Evolutionary conservation across 2,329 filamentous ascomycete species (phyloP).

Genomic region (Truncatella angustata): DNA sequence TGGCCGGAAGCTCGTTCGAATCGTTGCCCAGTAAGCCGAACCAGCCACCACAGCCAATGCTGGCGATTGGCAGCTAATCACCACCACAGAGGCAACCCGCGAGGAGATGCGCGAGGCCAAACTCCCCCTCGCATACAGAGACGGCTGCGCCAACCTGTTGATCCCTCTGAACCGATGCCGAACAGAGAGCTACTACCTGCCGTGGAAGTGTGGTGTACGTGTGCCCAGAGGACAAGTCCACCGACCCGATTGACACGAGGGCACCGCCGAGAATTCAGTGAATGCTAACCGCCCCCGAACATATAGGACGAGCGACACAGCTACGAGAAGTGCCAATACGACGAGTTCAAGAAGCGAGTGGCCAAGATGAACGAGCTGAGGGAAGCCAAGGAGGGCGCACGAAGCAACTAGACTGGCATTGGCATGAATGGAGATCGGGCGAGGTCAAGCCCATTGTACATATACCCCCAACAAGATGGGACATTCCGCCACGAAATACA

Average conservation of each 20-base stretch:
- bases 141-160: conserved; percentile 90
- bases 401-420: conserved; percentile 68
- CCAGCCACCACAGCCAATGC: background rate
- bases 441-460: conserved; percentile 2
- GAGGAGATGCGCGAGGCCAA: conserved; percentile 92
- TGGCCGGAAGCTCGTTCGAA: conserved; percentile 22
- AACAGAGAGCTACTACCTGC: conserved; percentile 85
- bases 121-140: conserved; percentile 86
- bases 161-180: conserved; percentile 97
- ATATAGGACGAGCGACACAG: conserved; percentile 87
- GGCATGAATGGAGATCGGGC: background rate
- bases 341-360: conserved; percentile 97
- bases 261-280: background rate
- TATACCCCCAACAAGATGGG: conserved; percentile 1
- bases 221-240: background rate
- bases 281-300: conserved; percentile 1
- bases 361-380: conserved; percentile 98
- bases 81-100: conserved; percentile 67
- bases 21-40: conserved; percentile 24
- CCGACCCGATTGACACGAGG: background rate
- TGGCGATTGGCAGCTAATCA: background rate
- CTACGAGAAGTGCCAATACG: conserved; percentile 99
- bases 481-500: background rate
- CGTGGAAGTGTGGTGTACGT: conserved; percentile 96
- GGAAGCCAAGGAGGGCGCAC: conserved; percentile 76